Conservation (phyloP, 148 eudicot species). For the Rhododendron ovatum region DNA sequence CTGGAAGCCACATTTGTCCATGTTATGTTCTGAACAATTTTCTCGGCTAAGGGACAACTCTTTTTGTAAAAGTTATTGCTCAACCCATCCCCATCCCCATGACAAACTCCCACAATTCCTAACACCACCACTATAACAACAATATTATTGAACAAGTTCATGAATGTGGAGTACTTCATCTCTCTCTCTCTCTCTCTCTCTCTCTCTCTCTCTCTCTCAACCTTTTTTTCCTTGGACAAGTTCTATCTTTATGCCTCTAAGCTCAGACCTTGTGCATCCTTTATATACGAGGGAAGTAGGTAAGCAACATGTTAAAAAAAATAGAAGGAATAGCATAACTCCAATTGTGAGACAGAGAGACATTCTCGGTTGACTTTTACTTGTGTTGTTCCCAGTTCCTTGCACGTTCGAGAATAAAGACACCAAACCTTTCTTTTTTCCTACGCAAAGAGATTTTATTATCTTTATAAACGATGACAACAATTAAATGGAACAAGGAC, state of each 20-base stretch:
- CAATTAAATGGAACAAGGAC: accelerated
- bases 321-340: not conserved
- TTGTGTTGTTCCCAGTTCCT: not conserved
- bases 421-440: too few relatives aligned
- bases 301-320: not conserved
- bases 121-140: not conserved
- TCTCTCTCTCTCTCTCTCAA: too few relatives aligned
- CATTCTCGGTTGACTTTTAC: not conserved
- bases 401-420: not conserved
- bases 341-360: not conserved
- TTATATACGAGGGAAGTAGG: not conserved
- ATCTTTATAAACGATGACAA: too few relatives aligned
- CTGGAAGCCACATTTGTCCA: not conserved
- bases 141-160: not conserved
- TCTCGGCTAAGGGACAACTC: not conserved
- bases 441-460: too few relatives aligned
- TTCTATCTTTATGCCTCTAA: not conserved
- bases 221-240: too few relatives aligned
- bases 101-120: not conserved
- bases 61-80: not conserved
- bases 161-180: not conserved
- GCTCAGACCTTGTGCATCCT: not conserved
- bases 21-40: not conserved
- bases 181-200: not conserved
- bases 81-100: not conserved